A percentile compares a stretch with the other conserved stretches of the same genome.
phyloP scores from a whole-genome alignment of 805 yeast genomes.

The Candida piceae region DNA sequence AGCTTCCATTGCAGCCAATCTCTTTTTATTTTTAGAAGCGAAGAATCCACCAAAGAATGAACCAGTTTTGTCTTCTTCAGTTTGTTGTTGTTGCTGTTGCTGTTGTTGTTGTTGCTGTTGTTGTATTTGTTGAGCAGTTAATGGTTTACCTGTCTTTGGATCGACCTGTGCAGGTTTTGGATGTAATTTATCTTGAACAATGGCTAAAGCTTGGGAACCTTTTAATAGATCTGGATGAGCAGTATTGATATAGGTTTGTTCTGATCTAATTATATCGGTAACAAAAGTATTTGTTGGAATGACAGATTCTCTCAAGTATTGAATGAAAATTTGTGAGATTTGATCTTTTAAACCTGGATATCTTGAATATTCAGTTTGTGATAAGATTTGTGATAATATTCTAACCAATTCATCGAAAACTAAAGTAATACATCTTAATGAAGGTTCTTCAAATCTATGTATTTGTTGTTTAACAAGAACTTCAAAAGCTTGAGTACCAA shows the following conservation, averaged over 20 bases:
- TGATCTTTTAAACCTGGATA: constrained; percentile 90
- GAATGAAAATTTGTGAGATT: constrained; percentile 72
- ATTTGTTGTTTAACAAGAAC: constrained; percentile 93
- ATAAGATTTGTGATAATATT: constrained; percentile 77
- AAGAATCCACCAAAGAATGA: constrained; percentile 97
- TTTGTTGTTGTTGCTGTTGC: constrained; percentile 24
- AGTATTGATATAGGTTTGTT: constrained; percentile 92
- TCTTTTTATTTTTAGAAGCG: constrained; percentile 85
- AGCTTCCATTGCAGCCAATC: constrained; percentile 92
- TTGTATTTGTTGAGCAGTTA: constrained; percentile 35
- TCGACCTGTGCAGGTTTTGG: constrained; percentile 77
- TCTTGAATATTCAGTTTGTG: constrained; percentile 77
- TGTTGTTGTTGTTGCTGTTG: constrained; percentile 16
- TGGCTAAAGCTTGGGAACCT: constrained; percentile 92
- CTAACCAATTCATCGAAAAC: constrained; percentile 94
- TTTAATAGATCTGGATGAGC: constrained; percentile 95
- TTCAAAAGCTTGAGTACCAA: constrained; percentile 96
- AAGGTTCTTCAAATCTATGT: constrained; percentile 90
- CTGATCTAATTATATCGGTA: constrained; percentile 74
- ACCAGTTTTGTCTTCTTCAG: constrained; percentile 47
- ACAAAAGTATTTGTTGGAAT: constrained; percentile 86
- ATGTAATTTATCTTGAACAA: constrained; percentile 83
- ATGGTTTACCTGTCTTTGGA: constrained; percentile 85
- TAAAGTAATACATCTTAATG: constrained; percentile 79
- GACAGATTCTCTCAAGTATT: constrained; percentile 71